Evolutionary conservation across 352 stramenopile genomes (phyloP), one percentile per base, ranked within the genome.

Genomic region (Achlya hypogyna): DNA sequence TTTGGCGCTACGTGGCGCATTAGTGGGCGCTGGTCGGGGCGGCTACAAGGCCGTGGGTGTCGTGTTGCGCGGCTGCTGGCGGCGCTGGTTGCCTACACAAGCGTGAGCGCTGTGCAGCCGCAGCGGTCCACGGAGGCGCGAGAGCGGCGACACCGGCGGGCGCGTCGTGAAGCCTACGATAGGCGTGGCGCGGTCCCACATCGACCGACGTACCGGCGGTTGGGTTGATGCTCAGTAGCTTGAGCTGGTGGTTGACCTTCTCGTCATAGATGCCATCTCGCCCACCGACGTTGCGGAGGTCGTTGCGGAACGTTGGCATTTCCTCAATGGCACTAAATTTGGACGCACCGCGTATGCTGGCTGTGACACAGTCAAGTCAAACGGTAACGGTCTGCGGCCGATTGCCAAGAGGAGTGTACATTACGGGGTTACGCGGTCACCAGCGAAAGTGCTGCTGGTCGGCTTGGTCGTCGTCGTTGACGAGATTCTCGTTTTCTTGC

Each of bases 391-490:
- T 45, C 34, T 10, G 6, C 2, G 14, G 2, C 38, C 14, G 14
- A n/a, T 45, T 45, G 12, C 2, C 6, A n/a, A n/a, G n/a, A n/a
- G n/a, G n/a, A n/a, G n/a, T n/a, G n/a, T n/a, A n/a, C n/a, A n/a
- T n/a, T n/a, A n/a, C n/a, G n/a, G n/a, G n/a, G n/a, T n/a, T 9
- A 31, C 29, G 53, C 5, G 5, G 29, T 70, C 35, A 93, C 85
- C 85, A 92, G 35, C 87, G 75, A 71, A 93, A 92, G 69, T 92
- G 82, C 59, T 93, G 83, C 45, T 90, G 81, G 59, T 93, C 83
- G 5, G 85, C 83, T 65, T 93, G 81, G 47, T 93, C 83, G 27
- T 79, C 79, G 73, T 92, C 80, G 64, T 91, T 82, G 27, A 90
- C 79, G 63, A 87, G 81, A 68, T 84, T 90, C 27, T 91, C 83